Base-by-base conservation (phyloP, 768 basidiomycete genomes). In the Amanita polypyramis region DNA sequence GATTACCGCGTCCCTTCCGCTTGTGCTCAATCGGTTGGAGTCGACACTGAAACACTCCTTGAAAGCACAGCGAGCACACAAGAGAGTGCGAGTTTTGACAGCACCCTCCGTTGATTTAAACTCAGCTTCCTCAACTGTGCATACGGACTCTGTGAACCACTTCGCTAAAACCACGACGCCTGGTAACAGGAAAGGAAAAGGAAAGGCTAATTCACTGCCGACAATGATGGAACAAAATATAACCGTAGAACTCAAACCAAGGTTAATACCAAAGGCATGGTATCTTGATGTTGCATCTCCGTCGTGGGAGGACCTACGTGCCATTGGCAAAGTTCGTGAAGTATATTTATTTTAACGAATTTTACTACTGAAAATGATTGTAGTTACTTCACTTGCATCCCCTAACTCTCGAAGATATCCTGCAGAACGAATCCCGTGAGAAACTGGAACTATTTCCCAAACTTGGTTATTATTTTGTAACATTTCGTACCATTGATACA, bases 401-500 rank as follows among this genome's bases (percentile, higher is more conserved):
- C 0, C 67, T 97, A 39, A 95, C 93, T 0, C 71, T 96, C 10
- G 94, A 97, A 63, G 93, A 97, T 64, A 89, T 95, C 38, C 65
- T 97, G 6, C 87, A 90, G 51, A 83, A 87, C 64, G 93, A 97
- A 51, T 84, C 89, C 12, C 75, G 91, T 33, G 94, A 96, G 64
- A 97, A 97, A 64, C 65, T 95, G 14, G 93, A 96, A 58, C 66
- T 82, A 15, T 95, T 94, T 59, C 78, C 85, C 0, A 80, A 76
- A 54, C 74, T 97, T 11, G 94, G 92, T 1, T 97, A 97, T 64
- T 91, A 94, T 60, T 91, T 97, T 57, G 70, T 95, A 47, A 85
- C 85, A 15, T 90, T 94, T 56, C 77, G 87, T 39, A 83, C 91
- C 1, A 76, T 93, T 43, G 88, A 92, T 55, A 75, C 72, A 52